Evolutionary conservation across 2,329 filamentous ascomycete species (phyloP).

Genomic region (Ophiostoma angusticollis): DNA sequence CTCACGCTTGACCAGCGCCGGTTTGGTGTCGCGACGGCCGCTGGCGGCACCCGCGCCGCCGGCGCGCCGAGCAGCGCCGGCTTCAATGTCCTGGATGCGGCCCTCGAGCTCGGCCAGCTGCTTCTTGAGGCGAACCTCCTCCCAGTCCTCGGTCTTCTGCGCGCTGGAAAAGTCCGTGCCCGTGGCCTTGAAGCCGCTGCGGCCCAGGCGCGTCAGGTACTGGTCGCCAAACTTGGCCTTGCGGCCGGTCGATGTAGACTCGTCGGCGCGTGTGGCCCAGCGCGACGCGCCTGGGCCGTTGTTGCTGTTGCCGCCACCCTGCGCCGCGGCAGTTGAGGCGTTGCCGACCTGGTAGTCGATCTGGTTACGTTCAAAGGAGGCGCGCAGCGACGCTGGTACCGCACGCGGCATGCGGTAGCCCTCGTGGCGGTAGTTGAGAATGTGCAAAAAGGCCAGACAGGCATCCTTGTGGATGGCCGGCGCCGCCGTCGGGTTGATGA

Average conservation of each 20-base stretch:
- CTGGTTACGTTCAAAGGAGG: conserved; percentile 87
- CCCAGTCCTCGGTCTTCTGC: conserved; percentile 84
- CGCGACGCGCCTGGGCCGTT: conserved; percentile 42
- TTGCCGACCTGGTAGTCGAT: conserved; percentile 93
- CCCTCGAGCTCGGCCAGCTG: conserved; percentile 80
- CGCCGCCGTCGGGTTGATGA: conserved; percentile 81
- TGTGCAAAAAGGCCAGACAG: conserved; percentile 86
- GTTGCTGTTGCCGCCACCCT: conserved; percentile 30
- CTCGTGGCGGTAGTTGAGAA: conserved; percentile 90
- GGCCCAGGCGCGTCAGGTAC: conserved; percentile 82
- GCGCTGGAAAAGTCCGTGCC: conserved; percentile 80
- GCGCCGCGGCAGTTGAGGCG: conserved; percentile 41
- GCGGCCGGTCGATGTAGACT: conserved; percentile 69
- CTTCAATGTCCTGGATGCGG: conserved; percentile 74
- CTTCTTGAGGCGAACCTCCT: conserved; percentile 89
- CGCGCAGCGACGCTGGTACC: conserved; percentile 79
- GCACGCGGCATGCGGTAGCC: conserved; percentile 86
- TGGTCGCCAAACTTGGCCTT: conserved; percentile 98
- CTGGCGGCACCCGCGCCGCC: conserved; percentile 19
- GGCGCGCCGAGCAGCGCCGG: conserved; percentile 46
- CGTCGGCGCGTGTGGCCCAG: conserved; percentile 69
- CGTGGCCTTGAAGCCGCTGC: conserved; percentile 63
- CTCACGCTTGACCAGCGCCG: conserved; percentile 85
- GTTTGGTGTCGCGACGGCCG: conserved; percentile 62
- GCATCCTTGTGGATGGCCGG: conserved; percentile 88